Evolutionary conservation across 768 basidiomycete species (phyloP).

Genomic region (Megacollybia marginata): DNA sequence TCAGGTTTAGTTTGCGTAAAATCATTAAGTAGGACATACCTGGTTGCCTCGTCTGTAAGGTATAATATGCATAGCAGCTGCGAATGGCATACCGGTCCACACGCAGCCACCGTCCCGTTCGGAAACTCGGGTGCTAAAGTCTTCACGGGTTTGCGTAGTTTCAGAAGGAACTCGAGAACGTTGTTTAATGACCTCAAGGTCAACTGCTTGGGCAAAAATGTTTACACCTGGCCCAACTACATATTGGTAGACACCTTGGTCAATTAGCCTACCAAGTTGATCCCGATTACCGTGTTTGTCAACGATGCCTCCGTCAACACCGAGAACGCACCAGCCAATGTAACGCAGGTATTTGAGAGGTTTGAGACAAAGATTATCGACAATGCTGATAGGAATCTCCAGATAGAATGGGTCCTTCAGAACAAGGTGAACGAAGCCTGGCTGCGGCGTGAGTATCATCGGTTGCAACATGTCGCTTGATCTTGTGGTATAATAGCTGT

Average conservation of each 20-base stretch:
- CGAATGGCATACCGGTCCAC: neutral
- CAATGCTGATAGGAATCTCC: slow-evolving; percentile 8
- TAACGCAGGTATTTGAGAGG: slow-evolving; percentile 14
- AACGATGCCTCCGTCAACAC: slow-evolving; percentile 5
- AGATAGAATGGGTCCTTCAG: no score
- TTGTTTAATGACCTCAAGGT: slow-evolving; percentile 14
- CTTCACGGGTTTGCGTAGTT: slow-evolving; percentile 3
- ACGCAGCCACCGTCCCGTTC: slow-evolving; percentile 6
- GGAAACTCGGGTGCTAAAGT: slow-evolving; percentile 5
- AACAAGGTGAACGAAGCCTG: neutral
- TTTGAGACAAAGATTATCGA: slow-evolving; percentile 4
- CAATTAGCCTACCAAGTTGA: neutral
- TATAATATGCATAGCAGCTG: slow-evolving; percentile 12
- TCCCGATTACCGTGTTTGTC: neutral
- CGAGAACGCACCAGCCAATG: slow-evolving; percentile 16
- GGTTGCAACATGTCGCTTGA: no score
- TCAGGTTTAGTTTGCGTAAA: slow-evolving; percentile 1
- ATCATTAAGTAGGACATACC: slow-evolving; percentile 2
- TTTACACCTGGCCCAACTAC: neutral
- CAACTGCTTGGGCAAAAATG: slow-evolving; percentile 6
- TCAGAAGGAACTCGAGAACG: slow-evolving; percentile 10
- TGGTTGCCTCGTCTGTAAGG: slow-evolving; percentile 11
- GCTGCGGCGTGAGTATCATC: neutral
- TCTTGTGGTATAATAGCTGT: no score
- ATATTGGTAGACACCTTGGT: slow-evolving; percentile 6